Conservation (phyloP, 148 eudicot genomes). For the Spergularia marina region DNA sequence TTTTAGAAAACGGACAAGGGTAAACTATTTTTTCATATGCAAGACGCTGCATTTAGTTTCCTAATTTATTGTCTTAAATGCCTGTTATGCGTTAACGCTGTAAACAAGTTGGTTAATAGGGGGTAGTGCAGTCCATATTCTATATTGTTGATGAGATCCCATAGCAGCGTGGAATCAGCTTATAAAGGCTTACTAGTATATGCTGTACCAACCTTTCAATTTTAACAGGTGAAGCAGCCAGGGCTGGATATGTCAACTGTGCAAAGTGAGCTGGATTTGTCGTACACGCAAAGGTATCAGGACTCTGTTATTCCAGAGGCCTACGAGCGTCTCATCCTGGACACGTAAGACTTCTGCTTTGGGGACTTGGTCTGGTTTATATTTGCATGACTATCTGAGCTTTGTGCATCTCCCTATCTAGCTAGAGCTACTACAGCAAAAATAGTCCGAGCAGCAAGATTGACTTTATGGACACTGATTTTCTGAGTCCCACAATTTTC, state of each 20-base stretch:
- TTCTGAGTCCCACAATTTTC: neutral
- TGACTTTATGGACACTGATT: too few species aligned
- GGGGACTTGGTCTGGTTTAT: neutral
- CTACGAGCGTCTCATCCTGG: conserved; percentile 84
- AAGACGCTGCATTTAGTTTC: neutral
- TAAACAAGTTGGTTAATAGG: too few species aligned
- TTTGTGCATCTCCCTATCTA: too few species aligned
- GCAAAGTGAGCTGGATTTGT: conserved; percentile 85
- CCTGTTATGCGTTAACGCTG: neutral
- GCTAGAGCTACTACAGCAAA: too few species aligned
- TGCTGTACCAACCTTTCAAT: conserved; percentile 6
- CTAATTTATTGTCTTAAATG: neutral
- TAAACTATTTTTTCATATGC: too few species aligned
- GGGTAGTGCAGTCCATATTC: neutral
- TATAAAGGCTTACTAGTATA: neutral
- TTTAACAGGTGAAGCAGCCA: conserved; percentile 75
- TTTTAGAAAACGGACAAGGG: too few species aligned
- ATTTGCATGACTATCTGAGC: neutral
- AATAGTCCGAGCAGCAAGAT: too few species aligned
- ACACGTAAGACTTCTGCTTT: conserved; percentile 53
- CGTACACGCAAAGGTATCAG: conserved; percentile 80
- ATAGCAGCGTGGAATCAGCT: neutral
- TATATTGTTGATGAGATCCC: neutral
- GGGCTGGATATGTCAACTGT: conserved; percentile 77
- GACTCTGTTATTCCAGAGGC: conserved; percentile 77